Percentiles rank a stretch among this genome's conserved stretches.
These are phyloP conservation scores for Huntiella bhutanensis DNA, from an alignment of 2,329 filamentous ascomycete species.

Conservation along the genomic window DNA sequence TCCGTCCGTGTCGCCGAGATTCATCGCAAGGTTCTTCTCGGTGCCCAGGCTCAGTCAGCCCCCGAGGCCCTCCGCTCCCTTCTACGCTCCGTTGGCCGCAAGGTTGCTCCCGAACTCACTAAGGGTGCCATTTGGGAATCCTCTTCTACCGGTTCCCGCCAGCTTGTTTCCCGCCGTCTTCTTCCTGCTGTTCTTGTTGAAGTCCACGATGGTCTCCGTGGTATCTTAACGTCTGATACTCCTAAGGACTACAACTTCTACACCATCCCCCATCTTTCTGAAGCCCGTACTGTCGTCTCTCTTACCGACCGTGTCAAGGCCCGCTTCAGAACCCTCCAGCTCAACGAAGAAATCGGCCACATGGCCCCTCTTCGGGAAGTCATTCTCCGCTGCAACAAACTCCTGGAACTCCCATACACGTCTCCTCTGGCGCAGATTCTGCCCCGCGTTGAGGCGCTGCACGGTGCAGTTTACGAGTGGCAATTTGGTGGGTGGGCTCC, in stretches of 20 bases:
- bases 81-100: constrained; percentile 25
- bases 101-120: constrained; percentile 17
- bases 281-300: constrained; percentile 54
- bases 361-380: constrained; percentile 69
- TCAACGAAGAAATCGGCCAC: constrained; percentile 44
- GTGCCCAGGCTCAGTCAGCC: constrained; percentile 13
- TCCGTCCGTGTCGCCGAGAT: constrained; percentile 42
- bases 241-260: constrained; percentile 67
- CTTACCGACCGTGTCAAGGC: constrained; percentile 50
- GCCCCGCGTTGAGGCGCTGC: constrained; percentile 71
- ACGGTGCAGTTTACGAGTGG: constrained; percentile 80
- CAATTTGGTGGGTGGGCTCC: constrained; percentile 73
- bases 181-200: constrained; percentile 48
- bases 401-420: constrained; percentile 55
- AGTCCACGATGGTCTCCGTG: constrained; percentile 40
- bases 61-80: constrained; percentile 27
- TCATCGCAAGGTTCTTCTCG: constrained; percentile 36
- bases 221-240: constrained; percentile 20
- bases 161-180: constrained; percentile 24
- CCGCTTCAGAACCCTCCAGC: constrained; percentile 54
- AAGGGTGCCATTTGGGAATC: constrained; percentile 13
- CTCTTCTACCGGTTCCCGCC: constrained; percentile 19
- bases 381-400: constrained; percentile 50
- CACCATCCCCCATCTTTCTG: constrained; percentile 54
- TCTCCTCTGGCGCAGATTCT: constrained; percentile 78